phyloP scores from a whole-genome alignment of 495 filamentous ascomycete species.

The Hypoxylon fuscum region DNA sequence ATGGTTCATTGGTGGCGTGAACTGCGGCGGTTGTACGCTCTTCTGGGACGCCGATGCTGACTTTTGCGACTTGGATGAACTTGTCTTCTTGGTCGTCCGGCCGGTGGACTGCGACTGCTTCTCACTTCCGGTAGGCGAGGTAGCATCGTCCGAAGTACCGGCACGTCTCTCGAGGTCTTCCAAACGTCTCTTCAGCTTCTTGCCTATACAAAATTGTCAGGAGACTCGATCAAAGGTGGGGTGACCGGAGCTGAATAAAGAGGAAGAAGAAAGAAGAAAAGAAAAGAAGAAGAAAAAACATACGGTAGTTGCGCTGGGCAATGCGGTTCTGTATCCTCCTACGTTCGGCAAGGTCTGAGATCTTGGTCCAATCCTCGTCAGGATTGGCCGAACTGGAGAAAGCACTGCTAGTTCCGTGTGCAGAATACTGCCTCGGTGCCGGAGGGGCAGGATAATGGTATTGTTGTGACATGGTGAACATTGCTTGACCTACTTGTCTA shows the following conservation, averaged over 20 bases:
- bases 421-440: conserved; percentile 68
- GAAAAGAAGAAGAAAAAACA: too few relatives aligned
- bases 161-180: conserved; percentile 96
- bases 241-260: neutral
- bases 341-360: conserved; percentile 94
- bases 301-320: conserved; percentile 98
- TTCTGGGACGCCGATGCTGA: conserved; percentile 46
- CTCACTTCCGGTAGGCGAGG: conserved; percentile 58
- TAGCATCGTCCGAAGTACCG: conserved; percentile 76
- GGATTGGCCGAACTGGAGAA: conserved; percentile 97
- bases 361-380: conserved; percentile 99
- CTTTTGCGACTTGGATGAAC: conserved; percentile 55
- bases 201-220: conserved; percentile 67
- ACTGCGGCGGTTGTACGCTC: conserved; percentile 72
- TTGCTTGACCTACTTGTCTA: conserved; percentile 27
- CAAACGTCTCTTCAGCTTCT: conserved; percentile 97
- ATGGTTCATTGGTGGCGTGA: conserved; percentile 66
- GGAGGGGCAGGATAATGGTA: conserved; percentile 51
- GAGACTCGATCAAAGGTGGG: neutral
- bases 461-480: conserved; percentile 58
- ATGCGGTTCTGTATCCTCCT: conserved; percentile 97
- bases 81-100: conserved; percentile 59
- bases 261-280: too few relatives aligned
- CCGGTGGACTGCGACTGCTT: conserved; percentile 60
- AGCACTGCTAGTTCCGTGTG: conserved; percentile 87